Evolutionary conservation across 2,329 filamentous ascomycete genomes (phyloP).

Genomic region (Lachnellula cervina): DNA sequence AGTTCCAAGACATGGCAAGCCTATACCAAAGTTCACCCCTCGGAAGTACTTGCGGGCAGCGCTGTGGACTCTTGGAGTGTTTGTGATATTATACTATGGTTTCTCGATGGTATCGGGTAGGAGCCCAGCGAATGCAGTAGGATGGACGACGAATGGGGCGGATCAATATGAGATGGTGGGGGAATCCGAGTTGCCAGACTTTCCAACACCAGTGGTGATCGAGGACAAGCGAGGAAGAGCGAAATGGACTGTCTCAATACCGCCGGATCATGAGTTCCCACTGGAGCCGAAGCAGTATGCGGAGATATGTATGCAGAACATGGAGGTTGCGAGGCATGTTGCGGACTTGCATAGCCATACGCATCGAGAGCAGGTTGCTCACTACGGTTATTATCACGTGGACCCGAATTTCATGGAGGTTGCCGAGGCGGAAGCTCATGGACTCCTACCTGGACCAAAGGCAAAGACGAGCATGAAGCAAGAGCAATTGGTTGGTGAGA

Average conservation of each 20-base stretch:
- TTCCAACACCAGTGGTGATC: constrained; percentile 68
- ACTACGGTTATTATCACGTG: constrained; percentile 51
- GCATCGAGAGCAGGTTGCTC: constrained; percentile 40
- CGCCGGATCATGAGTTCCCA: constrained; percentile 61
- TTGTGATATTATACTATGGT: constrained; percentile 48
- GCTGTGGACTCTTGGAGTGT: constrained; percentile 48
- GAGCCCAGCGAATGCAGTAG: constrained; percentile 31
- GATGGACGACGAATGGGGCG: constrained; percentile 37
- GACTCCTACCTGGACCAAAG: constrained; percentile 48
- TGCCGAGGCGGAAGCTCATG: constrained; percentile 60
- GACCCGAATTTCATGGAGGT: constrained; percentile 73
- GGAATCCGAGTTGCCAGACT: constrained; percentile 61
- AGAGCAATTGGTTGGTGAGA: constrained; percentile 44
- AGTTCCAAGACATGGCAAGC: constrained; percentile 59
- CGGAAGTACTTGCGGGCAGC: constrained; percentile 32
- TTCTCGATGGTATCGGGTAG: constrained; percentile 32
- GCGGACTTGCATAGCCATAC: constrained; percentile 44
- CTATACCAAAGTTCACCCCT: constrained; percentile 39
- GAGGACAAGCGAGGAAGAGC: constrained; percentile 58
- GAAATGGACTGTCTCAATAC: constrained; percentile 80
- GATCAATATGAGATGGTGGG: constrained; percentile 63
- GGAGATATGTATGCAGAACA: constrained; percentile 64
- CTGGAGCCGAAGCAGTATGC: constrained; percentile 60
- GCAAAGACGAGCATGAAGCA: constrained; percentile 27
- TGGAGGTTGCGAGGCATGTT: constrained; percentile 57